Conservation (phyloP, 1,284 basidiomycete genomes). For the Phellopilus nigrolimitatus region DNA sequence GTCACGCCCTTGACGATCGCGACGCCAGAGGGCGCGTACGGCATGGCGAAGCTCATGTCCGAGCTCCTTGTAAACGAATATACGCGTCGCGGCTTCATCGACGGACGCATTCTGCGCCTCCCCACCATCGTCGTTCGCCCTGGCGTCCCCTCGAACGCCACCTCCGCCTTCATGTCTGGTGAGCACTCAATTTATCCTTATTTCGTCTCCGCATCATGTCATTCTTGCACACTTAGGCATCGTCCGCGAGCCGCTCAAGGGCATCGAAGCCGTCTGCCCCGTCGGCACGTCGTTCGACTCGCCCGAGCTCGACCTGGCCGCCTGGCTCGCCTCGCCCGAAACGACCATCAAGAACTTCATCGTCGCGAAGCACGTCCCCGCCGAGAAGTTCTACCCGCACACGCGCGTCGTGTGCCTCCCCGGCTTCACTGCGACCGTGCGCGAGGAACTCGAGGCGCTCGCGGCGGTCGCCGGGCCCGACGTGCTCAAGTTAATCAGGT, state of each 20-base stretch:
- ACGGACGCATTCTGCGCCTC: constrained; percentile 56
- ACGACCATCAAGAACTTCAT: constrained; percentile 54
- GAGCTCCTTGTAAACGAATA: constrained; percentile 64
- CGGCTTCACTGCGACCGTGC: constrained; percentile 44
- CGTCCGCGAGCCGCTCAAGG: constrained; percentile 58
- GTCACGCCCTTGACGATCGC: constrained; percentile 49
- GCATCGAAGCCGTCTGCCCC: constrained; percentile 47
- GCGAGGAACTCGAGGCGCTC: constrained; percentile 42
- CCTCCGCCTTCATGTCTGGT: constrained; percentile 57
- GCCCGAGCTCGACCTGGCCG: constrained; percentile 41
- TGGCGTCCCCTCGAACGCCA: constrained; percentile 51
- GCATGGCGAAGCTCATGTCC: constrained; percentile 52
- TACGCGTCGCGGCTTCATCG: constrained; percentile 55
- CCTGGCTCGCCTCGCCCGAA: constrained; percentile 51
- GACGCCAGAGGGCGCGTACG: constrained; percentile 55
- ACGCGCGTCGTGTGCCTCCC: constrained; percentile 49
- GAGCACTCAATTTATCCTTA: not conserved
- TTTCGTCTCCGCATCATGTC: not conserved
- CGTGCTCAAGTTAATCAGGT: constrained; percentile 36
- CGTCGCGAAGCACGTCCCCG: constrained; percentile 46
- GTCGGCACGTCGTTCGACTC: constrained; percentile 42
- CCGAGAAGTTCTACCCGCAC: constrained; percentile 41
- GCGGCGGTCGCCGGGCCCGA: constrained; percentile 37
- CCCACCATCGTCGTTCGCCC: constrained; percentile 60
- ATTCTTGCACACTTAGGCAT: constrained; percentile 35